Evolutionary conservation across 225 moss, liverwort and hornwort species (phyloP).

Genomic region (Lunularia cruciata): DNA sequence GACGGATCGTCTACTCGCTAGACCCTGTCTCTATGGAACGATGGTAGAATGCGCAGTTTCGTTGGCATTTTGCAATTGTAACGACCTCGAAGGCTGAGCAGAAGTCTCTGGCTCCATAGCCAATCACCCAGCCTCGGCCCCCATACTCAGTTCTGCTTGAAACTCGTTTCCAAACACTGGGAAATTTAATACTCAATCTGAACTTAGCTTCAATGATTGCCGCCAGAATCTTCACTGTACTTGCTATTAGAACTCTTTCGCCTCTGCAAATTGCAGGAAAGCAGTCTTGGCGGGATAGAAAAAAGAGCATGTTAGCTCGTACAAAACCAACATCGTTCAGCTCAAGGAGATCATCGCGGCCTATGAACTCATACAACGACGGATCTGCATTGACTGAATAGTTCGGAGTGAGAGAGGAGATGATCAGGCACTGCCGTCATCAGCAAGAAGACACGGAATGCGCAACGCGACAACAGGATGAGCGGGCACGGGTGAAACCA

Average conservation of each 20-base stretch:
- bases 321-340: neutral
- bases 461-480: neutral
- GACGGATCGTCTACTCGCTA: neutral
- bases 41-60: neutral
- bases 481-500: neutral
- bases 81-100: neutral
- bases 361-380: neutral
- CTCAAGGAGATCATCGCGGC: neutral
- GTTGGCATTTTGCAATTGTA: neutral
- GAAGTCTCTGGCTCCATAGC: neutral
- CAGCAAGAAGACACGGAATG: slow-evolving; percentile 9
- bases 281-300: slow-evolving; percentile 3
- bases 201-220: too few relatives aligned
- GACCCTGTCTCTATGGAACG: too few relatives aligned
- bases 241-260: neutral
- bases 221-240: too few relatives aligned
- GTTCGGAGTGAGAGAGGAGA: neutral
- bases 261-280: neutral
- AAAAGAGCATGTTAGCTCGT: neutral
- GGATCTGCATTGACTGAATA: slow-evolving; percentile 15
- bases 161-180: neutral
- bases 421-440: slow-evolving; percentile 6
- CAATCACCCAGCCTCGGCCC: neutral
- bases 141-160: neutral
- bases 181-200: too few relatives aligned